Conservation (phyloP, 306 rosid genomes). For the Glycine tomentella region DNA sequence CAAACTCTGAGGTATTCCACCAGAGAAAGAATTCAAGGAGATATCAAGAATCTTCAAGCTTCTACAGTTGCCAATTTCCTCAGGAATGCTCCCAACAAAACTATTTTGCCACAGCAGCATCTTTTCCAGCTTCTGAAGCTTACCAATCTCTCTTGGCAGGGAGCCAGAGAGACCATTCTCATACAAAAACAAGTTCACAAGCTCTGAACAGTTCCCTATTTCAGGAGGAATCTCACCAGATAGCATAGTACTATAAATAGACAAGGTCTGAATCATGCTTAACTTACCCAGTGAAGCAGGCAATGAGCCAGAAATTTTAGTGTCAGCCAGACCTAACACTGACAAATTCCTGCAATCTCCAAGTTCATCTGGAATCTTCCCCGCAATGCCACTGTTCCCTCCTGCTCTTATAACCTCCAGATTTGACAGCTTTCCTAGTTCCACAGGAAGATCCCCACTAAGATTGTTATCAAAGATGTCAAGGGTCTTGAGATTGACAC, state of each 20-base stretch:
- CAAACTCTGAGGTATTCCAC: constrained; percentile 71
- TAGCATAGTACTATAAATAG: constrained; percentile 77
- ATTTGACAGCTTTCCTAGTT: constrained; percentile 62
- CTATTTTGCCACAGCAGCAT: constrained; percentile 83
- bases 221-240: constrained; percentile 84
- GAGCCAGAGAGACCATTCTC: constrained; percentile 77
- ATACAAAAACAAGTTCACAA: constrained; percentile 73
- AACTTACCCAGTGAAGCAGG: constrained; percentile 78
- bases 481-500: constrained; percentile 65
- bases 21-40: constrained; percentile 78
- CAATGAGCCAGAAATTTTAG: constrained; percentile 72
- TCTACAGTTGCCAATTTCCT: constrained; percentile 75
- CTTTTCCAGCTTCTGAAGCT: constrained; percentile 75
- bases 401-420: constrained; percentile 75
- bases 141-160: constrained; percentile 73
- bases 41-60: constrained; percentile 71
- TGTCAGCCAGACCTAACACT: constrained; percentile 79
- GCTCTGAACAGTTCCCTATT: constrained; percentile 91
- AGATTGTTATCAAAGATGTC: constrained; percentile 69
- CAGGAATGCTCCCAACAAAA: constrained; percentile 68
- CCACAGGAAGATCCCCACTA: constrained; percentile 63
- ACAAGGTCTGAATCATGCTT: constrained; percentile 65
- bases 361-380: constrained; percentile 68
- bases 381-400: constrained; percentile 74
- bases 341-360: constrained; percentile 74